phyloP scores from a whole-genome alignment of 2,329 filamentous ascomycete genomes.

The Grosmannia clavigera region DNA sequence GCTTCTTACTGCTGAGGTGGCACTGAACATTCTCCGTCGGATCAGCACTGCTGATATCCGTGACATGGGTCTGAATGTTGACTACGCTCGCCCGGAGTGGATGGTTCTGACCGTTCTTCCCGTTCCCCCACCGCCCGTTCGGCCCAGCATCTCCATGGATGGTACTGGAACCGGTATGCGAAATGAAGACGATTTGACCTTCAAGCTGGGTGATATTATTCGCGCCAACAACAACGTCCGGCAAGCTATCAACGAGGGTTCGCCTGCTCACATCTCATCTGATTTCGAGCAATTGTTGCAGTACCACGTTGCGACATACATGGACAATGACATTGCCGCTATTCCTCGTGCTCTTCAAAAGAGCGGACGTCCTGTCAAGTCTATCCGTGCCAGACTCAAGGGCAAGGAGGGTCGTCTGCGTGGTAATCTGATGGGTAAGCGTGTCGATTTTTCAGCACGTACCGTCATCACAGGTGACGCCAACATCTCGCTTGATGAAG shows the following conservation, averaged over 20 bases:
- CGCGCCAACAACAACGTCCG: constrained; percentile 92
- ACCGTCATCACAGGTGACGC: constrained; percentile 99
- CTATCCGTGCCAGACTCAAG: constrained; percentile 92
- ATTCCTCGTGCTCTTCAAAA: constrained; percentile 92
- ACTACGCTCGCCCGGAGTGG: constrained; percentile 96
- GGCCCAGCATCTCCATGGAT: constrained; percentile 94
- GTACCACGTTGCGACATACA: constrained; percentile 97
- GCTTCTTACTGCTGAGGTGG: constrained; percentile 70
- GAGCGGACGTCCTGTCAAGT: constrained; percentile 91
- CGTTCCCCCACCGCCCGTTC: constrained; percentile 88
- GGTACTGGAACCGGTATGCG: constrained; percentile 84
- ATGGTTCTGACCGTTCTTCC: constrained; percentile 93
- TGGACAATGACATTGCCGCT: constrained; percentile 98
- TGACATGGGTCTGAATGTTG: constrained; percentile 82
- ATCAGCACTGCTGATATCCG: constrained; percentile 72
- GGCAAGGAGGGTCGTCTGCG: constrained; percentile 96
- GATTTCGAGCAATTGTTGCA: constrained; percentile 90
- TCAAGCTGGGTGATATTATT: constrained; percentile 97
- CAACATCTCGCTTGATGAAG: constrained; percentile 90
- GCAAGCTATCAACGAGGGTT: constrained; percentile 81
- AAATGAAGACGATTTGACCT: constrained; percentile 97
- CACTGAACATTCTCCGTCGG: constrained; percentile 73
- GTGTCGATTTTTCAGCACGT: constrained; percentile 98
- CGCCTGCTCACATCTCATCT: constrained; percentile 76
- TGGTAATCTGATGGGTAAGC: constrained; percentile 99